These are phyloP conservation scores for Glebionis coronaria DNA, from an alignment of 129 eudicot genomes.

Conservation along the genomic window DNA sequence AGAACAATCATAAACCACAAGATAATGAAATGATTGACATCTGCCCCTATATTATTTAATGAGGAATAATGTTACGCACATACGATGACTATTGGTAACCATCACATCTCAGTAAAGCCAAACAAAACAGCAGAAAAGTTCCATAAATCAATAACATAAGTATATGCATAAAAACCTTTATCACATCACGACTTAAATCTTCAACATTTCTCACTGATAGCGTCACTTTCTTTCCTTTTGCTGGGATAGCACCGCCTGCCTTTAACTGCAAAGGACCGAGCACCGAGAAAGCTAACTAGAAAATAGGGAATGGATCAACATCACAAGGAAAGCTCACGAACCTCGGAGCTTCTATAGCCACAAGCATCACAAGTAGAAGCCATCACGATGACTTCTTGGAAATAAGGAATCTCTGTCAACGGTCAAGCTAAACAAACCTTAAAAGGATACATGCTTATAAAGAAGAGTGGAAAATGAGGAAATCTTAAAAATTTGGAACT, in stretches of 20 bases:
- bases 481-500: neutral
- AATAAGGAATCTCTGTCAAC: constrained; percentile 77
- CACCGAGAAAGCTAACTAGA: constrained; percentile 5
- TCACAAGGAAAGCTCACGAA: constrained; percentile 25
- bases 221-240: constrained; percentile 65
- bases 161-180: constrained; percentile 45
- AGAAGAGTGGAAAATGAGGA: neutral
- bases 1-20: neutral
- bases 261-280: constrained; percentile 53
- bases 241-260: constrained; percentile 79
- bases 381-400: constrained; percentile 97
- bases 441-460: constrained; percentile 4
- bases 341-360: constrained; percentile 95
- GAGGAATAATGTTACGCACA: neutral
- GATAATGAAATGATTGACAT: no score
- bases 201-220: constrained; percentile 49
- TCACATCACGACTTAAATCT: constrained; percentile 83
- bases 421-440: constrained; percentile 56
- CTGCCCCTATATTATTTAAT: no score
- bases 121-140: neutral
- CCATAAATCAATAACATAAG: neutral
- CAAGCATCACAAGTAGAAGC: constrained; percentile 90
- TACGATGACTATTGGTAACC: neutral
- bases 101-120: constrained; percentile 9
- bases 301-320: neutral